Percentiles rank a stretch among this genome's conserved stretches.
Evolutionary conservation across 2,329 filamentous ascomycete species (phyloP).

Genomic region (Epichloe amarillans): DNA sequence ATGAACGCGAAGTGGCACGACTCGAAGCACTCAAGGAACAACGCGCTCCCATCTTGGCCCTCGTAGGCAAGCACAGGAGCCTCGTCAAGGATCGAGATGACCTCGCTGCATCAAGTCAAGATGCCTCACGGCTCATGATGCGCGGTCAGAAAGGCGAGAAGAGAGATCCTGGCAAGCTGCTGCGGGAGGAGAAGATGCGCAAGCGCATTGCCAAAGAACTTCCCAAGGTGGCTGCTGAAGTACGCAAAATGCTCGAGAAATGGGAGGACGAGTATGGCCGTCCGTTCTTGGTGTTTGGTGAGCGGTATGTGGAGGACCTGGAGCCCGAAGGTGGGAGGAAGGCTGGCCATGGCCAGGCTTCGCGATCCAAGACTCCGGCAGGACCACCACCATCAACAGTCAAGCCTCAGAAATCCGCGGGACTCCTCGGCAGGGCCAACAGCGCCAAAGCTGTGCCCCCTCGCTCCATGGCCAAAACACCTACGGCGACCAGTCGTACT

Average conservation of each 20-base stretch:
- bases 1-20: slow-evolving; percentile 78
- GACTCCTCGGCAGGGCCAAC: slow-evolving; percentile 13
- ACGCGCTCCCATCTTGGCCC: slow-evolving; percentile 66
- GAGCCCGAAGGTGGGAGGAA: slow-evolving; percentile 47
- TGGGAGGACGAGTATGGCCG: slow-evolving; percentile 94
- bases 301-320: slow-evolving; percentile 80
- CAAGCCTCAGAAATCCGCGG: slow-evolving; percentile 22
- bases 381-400: slow-evolving; percentile 37
- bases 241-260: slow-evolving; percentile 64
- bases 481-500: slow-evolving; percentile 26
- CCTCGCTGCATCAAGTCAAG: slow-evolving; percentile 79
- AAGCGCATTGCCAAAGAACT: slow-evolving; percentile 95
- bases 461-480: slow-evolving; percentile 39
- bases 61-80: slow-evolving; percentile 72
- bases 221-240: slow-evolving; percentile 77
- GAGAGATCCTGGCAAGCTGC: slow-evolving; percentile 83
- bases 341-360: slow-evolving; percentile 36
- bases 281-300: slow-evolving; percentile 84
- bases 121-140: slow-evolving; percentile 83
- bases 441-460: slow-evolving; percentile 22
- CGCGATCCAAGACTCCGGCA: slow-evolving; percentile 62
- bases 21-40: slow-evolving; percentile 76
- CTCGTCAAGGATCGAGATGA: slow-evolving; percentile 80
- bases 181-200: slow-evolving; percentile 96
- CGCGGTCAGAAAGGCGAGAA: slow-evolving; percentile 88